Base-by-base conservation (phyloP, 108 stramenopile genomes). In the Fistulifera pelliculosa region DNA sequence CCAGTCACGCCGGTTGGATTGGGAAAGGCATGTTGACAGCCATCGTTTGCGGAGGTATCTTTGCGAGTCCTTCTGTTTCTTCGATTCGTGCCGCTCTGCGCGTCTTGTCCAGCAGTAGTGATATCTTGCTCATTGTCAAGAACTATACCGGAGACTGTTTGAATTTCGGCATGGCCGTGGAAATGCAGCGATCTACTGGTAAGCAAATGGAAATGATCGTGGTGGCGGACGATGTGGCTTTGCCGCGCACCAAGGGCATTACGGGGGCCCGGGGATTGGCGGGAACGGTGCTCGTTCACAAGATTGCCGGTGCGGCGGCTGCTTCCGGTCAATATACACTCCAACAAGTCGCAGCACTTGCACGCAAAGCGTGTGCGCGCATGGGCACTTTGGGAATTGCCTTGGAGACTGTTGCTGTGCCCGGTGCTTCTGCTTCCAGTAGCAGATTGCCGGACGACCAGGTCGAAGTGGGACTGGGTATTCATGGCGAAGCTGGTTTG, bases 131-230 rank as follows among this genome's bases (percentile, higher is more conserved):
- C 39, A 70, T 99, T 38, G 92, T 99, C 31, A 99, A 97, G 85
- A 97, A 97, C 12, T 99, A 99, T 76, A 98, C 97, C 0, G 96
- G 96, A 15, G 99, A 99, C 72, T 83, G 94, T 24, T 73, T 99
- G 28, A 97, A 99, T 69, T 99, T 99, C 64, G 97, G 96, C 18
- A 93, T 97, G 84, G 99, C 99, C 14, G 78, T 86, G 35, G 93
- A 95, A 70, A 62, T 77, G 49, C 52, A 66, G 15, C 71, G 90
- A 56, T 90, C 91, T 0, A 64, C 80, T 45, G 11, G 6, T 6
- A 35, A 35, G 8, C 26, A 52, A 13, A 80, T 79, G 1, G 59
- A 62, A 53, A 93, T 96, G 86, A 90, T 96, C 16, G 72, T 96
- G 17, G 94, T 98, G 2, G 93, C 81, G 0, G 99, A 99, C 65